A percentile compares a stretch with the other conserved stretches of the same genome.
These are phyloP conservation scores for Aureococcus anophagefferens DNA, from an alignment of 108 stramenopile genomes.

Conservation along the genomic window DNA sequence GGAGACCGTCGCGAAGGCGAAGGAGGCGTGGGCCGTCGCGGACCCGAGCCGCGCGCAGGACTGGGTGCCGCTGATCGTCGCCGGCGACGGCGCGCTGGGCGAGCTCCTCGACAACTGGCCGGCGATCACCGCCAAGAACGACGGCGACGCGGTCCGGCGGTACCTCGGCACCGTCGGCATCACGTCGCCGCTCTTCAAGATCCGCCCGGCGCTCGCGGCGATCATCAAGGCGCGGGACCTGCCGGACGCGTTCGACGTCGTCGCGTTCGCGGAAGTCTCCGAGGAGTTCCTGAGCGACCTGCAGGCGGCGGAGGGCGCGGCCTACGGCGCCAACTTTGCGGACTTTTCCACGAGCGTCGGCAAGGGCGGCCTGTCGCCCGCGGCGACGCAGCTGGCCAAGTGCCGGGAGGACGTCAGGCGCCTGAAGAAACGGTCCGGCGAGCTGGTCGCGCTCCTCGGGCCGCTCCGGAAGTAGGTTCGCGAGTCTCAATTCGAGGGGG, in stretches of 20 bases:
- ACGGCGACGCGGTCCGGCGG: not conserved
- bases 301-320: not conserved
- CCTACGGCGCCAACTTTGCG: not conserved
- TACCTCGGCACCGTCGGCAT: not conserved
- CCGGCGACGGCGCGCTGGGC: not conserved
- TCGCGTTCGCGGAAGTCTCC: not conserved
- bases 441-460: not conserved
- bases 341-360: not conserved
- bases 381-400: not conserved
- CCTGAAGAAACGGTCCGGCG: not conserved
- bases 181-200: not conserved
- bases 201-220: not conserved
- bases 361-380: not conserved
- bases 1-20: not conserved
- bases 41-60: not conserved
- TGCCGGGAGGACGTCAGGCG: not conserved
- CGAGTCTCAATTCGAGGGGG: too few relatives aligned
- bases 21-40: not conserved
- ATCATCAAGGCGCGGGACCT: not conserved
- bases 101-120: not conserved
- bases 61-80: not conserved
- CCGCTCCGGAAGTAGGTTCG: not conserved
- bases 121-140: not conserved
- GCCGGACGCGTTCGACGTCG: not conserved
- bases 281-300: not conserved